These are phyloP conservation scores for Cyclostephanos invisitatus DNA, from an alignment of 108 stramenopile genomes.

Conservation along the genomic window DNA sequence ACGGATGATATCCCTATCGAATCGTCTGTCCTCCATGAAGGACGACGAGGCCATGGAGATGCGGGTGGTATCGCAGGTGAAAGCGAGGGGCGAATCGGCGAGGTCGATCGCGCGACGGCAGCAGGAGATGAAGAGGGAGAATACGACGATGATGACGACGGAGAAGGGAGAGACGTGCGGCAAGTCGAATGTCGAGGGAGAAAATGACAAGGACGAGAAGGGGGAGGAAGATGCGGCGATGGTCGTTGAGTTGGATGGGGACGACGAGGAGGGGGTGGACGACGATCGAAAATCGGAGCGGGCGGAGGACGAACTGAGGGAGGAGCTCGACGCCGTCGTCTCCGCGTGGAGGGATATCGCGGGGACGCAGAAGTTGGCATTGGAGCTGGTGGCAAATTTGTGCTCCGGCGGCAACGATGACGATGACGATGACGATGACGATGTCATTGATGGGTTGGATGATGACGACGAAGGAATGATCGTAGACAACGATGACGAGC, in stretches of 20 bases:
- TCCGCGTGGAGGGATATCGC: slow-evolving; percentile 48
- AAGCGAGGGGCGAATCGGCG: slow-evolving; percentile 70
- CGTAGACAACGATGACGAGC: slow-evolving; percentile 34
- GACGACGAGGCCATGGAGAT: slow-evolving; percentile 66
- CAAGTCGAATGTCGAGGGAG: background rate
- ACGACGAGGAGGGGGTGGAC: slow-evolving; percentile 2
- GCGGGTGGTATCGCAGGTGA: slow-evolving; percentile 53
- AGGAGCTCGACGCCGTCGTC: slow-evolving; percentile 52
- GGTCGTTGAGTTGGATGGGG: slow-evolving; percentile 15
- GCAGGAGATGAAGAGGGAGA: slow-evolving; percentile 48
- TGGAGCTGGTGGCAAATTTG: slow-evolving; percentile 71
- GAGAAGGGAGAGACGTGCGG: background rate
- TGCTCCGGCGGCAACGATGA: slow-evolving; percentile 30
- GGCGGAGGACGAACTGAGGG: slow-evolving; percentile 41
- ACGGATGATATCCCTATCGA: slow-evolving; percentile 33
- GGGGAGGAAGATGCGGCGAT: slow-evolving; percentile 31
- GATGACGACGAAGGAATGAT: slow-evolving; percentile 43
- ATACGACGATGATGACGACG: slow-evolving; percentile 12
- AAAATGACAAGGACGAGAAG: slow-evolving; percentile 16
- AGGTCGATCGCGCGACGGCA: slow-evolving; percentile 68
- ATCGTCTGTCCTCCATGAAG: slow-evolving; percentile 23
- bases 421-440: slow-evolving; percentile 24
- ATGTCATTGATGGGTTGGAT: slow-evolving; percentile 18
- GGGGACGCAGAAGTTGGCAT: slow-evolving; percentile 54
- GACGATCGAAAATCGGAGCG: background rate